A percentile compares a stretch with the other conserved stretches of the same genome.
phyloP scores from a whole-genome alignment of 371 early-diverging fungal species.

The Mortierella sp. region DNA sequence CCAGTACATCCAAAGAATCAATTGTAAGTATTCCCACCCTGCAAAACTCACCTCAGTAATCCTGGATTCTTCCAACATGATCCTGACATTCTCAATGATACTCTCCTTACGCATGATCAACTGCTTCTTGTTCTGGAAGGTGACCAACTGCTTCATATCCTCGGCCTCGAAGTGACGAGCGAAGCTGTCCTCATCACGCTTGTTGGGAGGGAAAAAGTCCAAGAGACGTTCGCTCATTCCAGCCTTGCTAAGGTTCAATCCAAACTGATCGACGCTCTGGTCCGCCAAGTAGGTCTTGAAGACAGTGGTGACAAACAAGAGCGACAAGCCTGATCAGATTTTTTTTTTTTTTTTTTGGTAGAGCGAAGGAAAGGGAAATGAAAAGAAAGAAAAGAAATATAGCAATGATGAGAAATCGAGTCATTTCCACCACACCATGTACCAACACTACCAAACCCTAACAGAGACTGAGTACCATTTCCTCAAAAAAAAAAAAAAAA shows the following conservation, averaged over 20 bases:
- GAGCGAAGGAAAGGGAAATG: not conserved
- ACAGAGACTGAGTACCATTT: not conserved
- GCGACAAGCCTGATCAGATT: slow-evolving; percentile 65
- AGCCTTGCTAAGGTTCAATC: slow-evolving; percentile 70
- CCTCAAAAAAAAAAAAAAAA: slow-evolving; percentile 9
- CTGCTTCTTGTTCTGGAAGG: slow-evolving; percentile 80
- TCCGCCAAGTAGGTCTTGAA: slow-evolving; percentile 85
- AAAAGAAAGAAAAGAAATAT: slow-evolving; percentile 10
- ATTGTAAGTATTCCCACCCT: not conserved
- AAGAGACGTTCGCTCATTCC: slow-evolving; percentile 79
- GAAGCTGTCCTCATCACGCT: slow-evolving; percentile 88
- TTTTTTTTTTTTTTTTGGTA: no score
- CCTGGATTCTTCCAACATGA: slow-evolving; percentile 68
- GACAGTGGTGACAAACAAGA: slow-evolving; percentile 84
- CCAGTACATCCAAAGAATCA: not conserved
- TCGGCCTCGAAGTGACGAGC: slow-evolving; percentile 92
- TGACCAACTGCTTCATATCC: slow-evolving; percentile 87
- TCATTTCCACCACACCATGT: not conserved
- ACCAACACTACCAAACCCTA: not conserved
- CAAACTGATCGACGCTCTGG: slow-evolving; percentile 81
- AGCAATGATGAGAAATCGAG: not conserved
- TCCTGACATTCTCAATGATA: slow-evolving; percentile 65
- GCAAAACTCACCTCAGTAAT: slow-evolving; percentile 61
- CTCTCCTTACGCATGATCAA: slow-evolving; percentile 74
- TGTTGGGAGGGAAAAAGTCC: slow-evolving; percentile 93